phyloP scores from a whole-genome alignment of 345 rosid species.

The Moricandia arvensis region DNA sequence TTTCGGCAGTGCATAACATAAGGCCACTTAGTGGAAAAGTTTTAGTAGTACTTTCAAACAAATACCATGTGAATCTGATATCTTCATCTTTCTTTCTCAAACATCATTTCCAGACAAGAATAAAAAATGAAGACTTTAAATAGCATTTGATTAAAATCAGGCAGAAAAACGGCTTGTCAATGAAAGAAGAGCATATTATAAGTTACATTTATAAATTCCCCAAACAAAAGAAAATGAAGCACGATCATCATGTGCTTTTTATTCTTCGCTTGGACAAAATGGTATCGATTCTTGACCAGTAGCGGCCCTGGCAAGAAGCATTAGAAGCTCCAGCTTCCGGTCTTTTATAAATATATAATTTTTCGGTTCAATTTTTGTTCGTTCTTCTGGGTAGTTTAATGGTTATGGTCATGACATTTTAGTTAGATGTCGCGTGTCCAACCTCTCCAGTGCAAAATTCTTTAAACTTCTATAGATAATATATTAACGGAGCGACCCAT shows the following conservation, averaged over 20 bases:
- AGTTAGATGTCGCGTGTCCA: no score
- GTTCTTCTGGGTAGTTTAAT: no score
- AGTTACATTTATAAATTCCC: not conserved
- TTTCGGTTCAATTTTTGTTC: no score
- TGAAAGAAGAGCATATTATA: not conserved
- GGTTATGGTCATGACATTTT: no score
- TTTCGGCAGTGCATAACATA: not conserved
- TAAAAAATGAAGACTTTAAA: not conserved
- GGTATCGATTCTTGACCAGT: constrained; percentile 29
- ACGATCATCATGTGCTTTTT: constrained; percentile 13
- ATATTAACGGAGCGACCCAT: no score
- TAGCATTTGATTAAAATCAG: not conserved
- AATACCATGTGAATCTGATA: not conserved
- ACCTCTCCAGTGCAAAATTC: no score
- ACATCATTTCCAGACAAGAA: constrained; percentile 29
- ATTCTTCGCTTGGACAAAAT: not conserved
- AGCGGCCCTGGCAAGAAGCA: no score
- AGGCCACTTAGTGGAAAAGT: constrained; percentile 16
- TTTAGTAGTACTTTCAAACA: constrained; percentile 10
- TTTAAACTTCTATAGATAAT: no score
- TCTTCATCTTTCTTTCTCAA: not conserved
- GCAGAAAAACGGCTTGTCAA: not conserved
- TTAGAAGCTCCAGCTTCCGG: no score
- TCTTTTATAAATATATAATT: no score
- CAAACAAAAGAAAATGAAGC: not conserved